Evolutionary conservation across 2,329 filamentous ascomycete genomes (phyloP).

Genomic region (Colletotrichum liaoningense): DNA sequence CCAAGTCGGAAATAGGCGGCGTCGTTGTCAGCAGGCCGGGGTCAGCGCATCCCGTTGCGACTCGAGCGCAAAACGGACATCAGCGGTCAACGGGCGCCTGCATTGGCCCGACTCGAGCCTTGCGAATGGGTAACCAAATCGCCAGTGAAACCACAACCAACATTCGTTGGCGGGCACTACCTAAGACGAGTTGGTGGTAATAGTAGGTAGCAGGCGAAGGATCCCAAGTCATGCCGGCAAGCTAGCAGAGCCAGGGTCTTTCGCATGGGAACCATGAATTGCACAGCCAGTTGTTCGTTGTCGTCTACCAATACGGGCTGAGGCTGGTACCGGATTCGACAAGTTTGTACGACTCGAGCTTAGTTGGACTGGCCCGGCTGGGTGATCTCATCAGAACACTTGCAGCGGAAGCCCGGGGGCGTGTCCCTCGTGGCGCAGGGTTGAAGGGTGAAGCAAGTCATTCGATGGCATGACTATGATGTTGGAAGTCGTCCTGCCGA

Average conservation of each 20-base stretch:
- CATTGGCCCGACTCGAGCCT: background rate
- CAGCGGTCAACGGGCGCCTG: background rate
- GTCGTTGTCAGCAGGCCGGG: background rate
- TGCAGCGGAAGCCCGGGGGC: background rate
- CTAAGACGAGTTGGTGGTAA: background rate
- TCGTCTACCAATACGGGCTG: background rate
- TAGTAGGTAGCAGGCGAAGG: background rate
- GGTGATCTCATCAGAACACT: constrained; percentile 19
- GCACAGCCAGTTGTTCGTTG: background rate
- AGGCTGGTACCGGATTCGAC: background rate
- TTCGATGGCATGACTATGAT: background rate
- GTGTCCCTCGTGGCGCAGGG: background rate
- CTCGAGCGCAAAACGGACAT: background rate
- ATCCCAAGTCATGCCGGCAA: constrained; percentile 1
- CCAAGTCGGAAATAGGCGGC: constrained; percentile 11
- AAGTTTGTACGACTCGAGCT: constrained; percentile 9
- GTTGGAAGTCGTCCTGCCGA: background rate
- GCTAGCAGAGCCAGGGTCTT: background rate
- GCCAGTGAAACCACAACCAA: background rate
- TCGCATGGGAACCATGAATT: background rate
- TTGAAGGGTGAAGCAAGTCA: background rate
- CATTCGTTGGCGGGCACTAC: background rate
- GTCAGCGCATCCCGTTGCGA: background rate
- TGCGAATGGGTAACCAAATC: constrained; percentile 2
- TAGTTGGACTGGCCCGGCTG: background rate